These are phyloP conservation scores for Kwoniella dejecticola DNA, from an alignment of 768 basidiomycete genomes.

Conservation along the genomic window DNA sequence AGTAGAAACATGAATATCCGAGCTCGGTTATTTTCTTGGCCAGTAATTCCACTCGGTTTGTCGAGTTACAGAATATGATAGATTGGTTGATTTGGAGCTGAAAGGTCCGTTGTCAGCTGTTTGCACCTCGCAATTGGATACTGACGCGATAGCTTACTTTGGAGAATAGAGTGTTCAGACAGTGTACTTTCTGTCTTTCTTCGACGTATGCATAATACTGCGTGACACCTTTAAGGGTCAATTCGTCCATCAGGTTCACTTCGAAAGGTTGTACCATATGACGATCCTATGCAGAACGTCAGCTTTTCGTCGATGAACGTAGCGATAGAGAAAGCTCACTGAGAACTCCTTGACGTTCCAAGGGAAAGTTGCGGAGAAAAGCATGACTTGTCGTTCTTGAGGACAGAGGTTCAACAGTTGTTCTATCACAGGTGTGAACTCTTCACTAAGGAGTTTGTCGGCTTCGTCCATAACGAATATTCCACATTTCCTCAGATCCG, in stretches of 20 bases:
- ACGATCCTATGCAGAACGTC: conserved; percentile 26
- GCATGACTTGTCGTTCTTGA: conserved; percentile 88
- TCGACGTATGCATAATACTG: conserved; percentile 99
- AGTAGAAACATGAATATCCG: conserved; percentile 99
- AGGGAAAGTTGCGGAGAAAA: conserved; percentile 98
- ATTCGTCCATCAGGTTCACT: conserved; percentile 99
- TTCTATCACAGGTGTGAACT: conserved; percentile 98
- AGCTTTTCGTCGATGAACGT: conserved; percentile 9
- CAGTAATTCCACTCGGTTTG: conserved; percentile 97
- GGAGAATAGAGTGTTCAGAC: conserved; percentile 97
- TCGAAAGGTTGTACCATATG: conserved; percentile 95
- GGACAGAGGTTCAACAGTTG: conserved; percentile 85
- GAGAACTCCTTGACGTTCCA: conserved; percentile 99
- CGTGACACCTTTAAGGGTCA: conserved; percentile 95
- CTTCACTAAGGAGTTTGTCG: conserved; percentile 93
- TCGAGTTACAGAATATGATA: conserved; percentile 99
- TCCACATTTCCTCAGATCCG: conserved; percentile 88
- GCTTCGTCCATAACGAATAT: conserved; percentile 99
- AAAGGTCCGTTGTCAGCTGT: too few relatives aligned
- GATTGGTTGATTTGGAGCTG: conserved; percentile 99
- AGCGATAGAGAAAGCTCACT: conserved; percentile 59
- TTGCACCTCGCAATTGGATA: too few relatives aligned
- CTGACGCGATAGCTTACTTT: conserved; percentile 64
- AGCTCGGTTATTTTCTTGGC: conserved; percentile 99
- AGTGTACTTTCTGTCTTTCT: conserved; percentile 99